Evolutionary conservation across 805 yeast species (phyloP).

Genomic region (Torulaspora maleeae): DNA sequence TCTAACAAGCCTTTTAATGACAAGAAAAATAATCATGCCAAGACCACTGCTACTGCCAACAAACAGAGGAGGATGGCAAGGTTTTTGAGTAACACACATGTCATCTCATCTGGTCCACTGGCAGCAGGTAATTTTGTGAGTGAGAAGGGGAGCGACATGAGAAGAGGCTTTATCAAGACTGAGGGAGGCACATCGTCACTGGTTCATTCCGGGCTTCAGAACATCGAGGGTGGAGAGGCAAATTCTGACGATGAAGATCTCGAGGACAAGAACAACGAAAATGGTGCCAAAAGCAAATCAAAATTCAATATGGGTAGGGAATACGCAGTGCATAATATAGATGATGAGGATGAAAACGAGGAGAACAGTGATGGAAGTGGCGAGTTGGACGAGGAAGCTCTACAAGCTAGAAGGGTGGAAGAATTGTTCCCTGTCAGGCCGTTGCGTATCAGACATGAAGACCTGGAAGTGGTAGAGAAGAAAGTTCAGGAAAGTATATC

Average conservation of each 20-base stretch:
- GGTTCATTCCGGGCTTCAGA: constrained; percentile 26
- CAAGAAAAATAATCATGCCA: constrained; percentile 20
- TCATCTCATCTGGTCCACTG: constrained; percentile 69
- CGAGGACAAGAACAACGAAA: constrained; percentile 22
- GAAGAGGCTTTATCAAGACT: constrained; percentile 25
- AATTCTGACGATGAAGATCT: constrained; percentile 42
- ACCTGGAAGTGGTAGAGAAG: constrained; percentile 35
- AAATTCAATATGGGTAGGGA: constrained; percentile 60
- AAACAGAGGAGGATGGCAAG: constrained; percentile 29
- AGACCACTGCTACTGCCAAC: constrained; percentile 15
- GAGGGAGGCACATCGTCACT: constrained; percentile 22
- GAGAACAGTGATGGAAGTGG: constrained; percentile 20
- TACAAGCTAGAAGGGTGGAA: constrained; percentile 27
- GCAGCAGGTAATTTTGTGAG: constrained; percentile 50
- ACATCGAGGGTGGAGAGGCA: constrained; percentile 25
- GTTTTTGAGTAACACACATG: constrained; percentile 45
- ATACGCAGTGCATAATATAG: constrained; percentile 42
- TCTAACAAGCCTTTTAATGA: constrained; percentile 11
- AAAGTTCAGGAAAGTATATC: constrained; percentile 30
- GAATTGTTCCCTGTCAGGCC: constrained; percentile 68
- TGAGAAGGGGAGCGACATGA: constrained; percentile 21
- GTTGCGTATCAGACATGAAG: constrained; percentile 45
- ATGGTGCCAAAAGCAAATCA: constrained; percentile 16
- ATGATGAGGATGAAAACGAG: constrained; percentile 20
- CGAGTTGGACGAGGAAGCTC: constrained; percentile 26